Percentiles rank a stretch among this genome's conserved stretches.
Conservation (phyloP, 768 basidiomycete species). For the Russula griseocarnosa region DNA sequence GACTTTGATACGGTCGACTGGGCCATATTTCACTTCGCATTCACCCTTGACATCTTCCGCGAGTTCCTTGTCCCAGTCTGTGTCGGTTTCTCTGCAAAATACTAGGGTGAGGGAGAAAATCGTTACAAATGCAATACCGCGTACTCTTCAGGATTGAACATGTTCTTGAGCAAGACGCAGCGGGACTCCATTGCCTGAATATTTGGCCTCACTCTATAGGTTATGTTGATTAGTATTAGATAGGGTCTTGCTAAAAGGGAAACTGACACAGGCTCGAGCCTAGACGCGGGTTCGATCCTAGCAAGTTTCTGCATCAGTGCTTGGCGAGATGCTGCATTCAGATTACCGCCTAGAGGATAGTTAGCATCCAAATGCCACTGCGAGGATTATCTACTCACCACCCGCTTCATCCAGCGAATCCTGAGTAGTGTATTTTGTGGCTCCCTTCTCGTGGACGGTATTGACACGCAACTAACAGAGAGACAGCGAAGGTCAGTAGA, state of each 20-base stretch:
- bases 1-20: slow-evolving; percentile 82
- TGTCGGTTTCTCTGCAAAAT: slow-evolving; percentile 77
- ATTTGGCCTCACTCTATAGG: slow-evolving; percentile 61
- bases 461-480: slow-evolving; percentile 71
- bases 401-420: slow-evolving; percentile 87
- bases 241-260: not conserved
- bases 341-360: slow-evolving; percentile 73
- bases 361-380: slow-evolving; percentile 5
- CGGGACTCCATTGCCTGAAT: slow-evolving; percentile 87
- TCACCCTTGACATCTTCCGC: slow-evolving; percentile 95
- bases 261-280: slow-evolving; percentile 60
- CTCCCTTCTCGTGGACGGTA: slow-evolving; percentile 89
- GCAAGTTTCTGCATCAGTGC: slow-evolving; percentile 99
- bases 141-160: slow-evolving; percentile 97
- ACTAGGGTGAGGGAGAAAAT: not conserved
- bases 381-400: slow-evolving; percentile 45
- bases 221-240: slow-evolving; percentile 22
- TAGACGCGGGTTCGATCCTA: slow-evolving; percentile 69
- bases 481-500: slow-evolving; percentile 27
- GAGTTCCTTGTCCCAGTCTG: slow-evolving; percentile 95
- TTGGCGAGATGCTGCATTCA: slow-evolving; percentile 97
- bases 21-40: slow-evolving; percentile 87
- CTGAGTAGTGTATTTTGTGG: slow-evolving; percentile 65
- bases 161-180: slow-evolving; percentile 85
- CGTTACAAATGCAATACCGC: slow-evolving; percentile 32